phyloP scores from a whole-genome alignment of 2,329 filamentous ascomycete species.

The Aureobasidium sp. region DNA sequence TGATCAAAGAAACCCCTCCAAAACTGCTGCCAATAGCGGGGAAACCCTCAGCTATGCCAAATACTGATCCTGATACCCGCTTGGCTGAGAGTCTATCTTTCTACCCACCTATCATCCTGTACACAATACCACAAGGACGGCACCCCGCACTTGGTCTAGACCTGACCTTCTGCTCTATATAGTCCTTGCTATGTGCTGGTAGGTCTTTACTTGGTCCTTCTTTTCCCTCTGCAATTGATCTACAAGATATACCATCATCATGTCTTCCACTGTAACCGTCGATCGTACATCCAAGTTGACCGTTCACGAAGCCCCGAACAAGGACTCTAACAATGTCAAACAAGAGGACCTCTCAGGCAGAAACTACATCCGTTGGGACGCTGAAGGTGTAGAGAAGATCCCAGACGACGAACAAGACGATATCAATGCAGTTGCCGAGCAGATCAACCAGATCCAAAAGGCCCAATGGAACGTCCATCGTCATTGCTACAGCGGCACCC shows the following conservation, averaged over 20 bases:
- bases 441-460: constrained; percentile 41
- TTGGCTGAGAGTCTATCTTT: constrained; percentile 4
- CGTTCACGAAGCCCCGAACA: constrained; percentile 15
- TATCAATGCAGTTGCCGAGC: constrained; percentile 39
- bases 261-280: constrained; percentile 6
- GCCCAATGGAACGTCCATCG: constrained; percentile 38
- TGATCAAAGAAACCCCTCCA: background rate
- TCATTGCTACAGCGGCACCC: constrained; percentile 36
- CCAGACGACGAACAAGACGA: constrained; percentile 36
- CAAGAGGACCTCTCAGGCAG: constrained; percentile 18
- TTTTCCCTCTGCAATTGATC: background rate
- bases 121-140: background rate
- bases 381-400: constrained; percentile 35
- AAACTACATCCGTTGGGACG: constrained; percentile 38
- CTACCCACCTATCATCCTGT: background rate
- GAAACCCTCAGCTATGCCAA: constrained; percentile 1
- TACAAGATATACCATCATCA: background rate
- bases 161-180: background rate
- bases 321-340: background rate
- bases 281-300: constrained; percentile 17
- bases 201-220: background rate
- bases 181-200: background rate
- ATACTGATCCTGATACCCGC: background rate
- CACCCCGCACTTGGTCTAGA: constrained; percentile 9
- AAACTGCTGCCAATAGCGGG: background rate